Base-by-base conservation (phyloP, 352 stramenopile species). In the Globisporangium viniferum region DNA sequence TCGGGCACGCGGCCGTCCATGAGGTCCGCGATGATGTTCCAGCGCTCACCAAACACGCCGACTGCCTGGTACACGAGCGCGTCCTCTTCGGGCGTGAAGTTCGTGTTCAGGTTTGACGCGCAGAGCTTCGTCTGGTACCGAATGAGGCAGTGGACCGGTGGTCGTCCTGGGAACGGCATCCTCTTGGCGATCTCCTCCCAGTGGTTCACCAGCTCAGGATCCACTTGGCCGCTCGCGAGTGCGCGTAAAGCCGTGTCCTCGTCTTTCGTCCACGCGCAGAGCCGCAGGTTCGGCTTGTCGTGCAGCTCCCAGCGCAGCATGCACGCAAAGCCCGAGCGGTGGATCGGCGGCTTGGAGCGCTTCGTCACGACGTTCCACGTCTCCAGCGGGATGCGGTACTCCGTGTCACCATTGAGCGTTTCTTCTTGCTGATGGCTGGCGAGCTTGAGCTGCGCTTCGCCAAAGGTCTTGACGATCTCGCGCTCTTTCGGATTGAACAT, bases 241-340 rank as follows among this genome's bases (percentile, higher is more conserved):
- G 63, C 66, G 57, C 70, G 57, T 41, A 89, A 46, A 6, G 73
- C 76, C 2, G 68, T 64, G 59, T 89, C 79, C 66, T 89, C 81
- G 10, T 79, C 67, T 57, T 88, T 88, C 0, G 79, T 88, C 81
- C 81, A 89, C 5, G 81, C 77, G 18, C 73, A 69, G 2, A 86
- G 73, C 29, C 85, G 77, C 48, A 91, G 44, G 3, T 59, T 74
- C 4, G 85, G 81, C 27, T 83, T 78, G 18, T 92, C 85, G 55
- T 92, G 79, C 44, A 93, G 71, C 20, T 92, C 82, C 69, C 81
- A 93, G 67, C 82, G 86, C n/a, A 91, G 64, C 55, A 91, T 91
- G 55, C 85, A 93, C 36, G 81, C 75, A 60, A 91, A 93, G 2
- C 80, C 75, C 3, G 85, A 82, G 33, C 85, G 79, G 36, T 89